These are phyloP conservation scores for Histomonas meleagridis DNA, from an alignment of 208 protist species.

Conservation along the genomic window DNA sequence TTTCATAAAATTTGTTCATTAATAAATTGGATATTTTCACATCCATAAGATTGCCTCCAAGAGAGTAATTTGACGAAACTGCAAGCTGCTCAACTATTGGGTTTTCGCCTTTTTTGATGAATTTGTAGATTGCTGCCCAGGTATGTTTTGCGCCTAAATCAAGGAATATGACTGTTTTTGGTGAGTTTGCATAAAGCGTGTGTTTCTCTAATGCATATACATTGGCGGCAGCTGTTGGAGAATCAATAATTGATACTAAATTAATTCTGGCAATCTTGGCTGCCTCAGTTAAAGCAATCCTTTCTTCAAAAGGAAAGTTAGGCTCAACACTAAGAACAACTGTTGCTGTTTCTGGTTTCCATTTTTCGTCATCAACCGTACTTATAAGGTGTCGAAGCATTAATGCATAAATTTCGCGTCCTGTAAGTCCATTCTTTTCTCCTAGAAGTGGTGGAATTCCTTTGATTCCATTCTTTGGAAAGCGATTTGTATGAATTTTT, in stretches of 20 bases:
- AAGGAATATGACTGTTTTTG: not conserved
- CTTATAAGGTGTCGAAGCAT: not conserved
- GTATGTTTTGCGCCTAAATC: not conserved
- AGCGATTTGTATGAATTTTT: not conserved
- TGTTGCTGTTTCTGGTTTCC: not conserved
- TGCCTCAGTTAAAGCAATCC: not conserved
- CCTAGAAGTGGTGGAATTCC: not conserved
- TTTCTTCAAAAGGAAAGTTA: not conserved
- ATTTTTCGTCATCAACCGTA: not conserved
- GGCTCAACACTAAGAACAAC: not conserved
- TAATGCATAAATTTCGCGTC: not conserved
- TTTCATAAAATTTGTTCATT: not conserved
- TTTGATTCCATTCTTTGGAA: not conserved
- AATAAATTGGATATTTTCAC: not conserved
- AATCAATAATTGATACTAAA: not conserved
- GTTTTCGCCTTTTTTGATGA: not conserved
- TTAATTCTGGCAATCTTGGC: not conserved
- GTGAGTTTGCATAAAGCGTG: not conserved
- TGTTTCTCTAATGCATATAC: not conserved
- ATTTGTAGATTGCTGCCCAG: not conserved
- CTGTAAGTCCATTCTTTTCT: not conserved
- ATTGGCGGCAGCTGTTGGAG: not conserved
- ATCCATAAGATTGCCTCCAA: constrained; percentile 3
- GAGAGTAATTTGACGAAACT: not conserved
- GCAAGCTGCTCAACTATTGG: not conserved